Evolutionary conservation across 148 eudicot species (phyloP).

Genomic region (Beta vulgaris): DNA sequence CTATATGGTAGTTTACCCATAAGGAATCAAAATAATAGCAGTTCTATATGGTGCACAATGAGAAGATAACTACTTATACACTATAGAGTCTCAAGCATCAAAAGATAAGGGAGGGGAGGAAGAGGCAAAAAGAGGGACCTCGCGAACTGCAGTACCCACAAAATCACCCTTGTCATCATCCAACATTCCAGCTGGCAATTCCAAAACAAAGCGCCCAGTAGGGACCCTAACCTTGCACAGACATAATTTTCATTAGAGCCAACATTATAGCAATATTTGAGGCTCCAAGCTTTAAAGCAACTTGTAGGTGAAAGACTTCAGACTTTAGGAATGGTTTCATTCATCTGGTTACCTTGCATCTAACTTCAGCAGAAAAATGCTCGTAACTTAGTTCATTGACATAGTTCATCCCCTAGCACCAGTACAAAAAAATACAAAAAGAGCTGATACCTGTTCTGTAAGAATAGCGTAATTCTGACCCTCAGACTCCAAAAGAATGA

Average conservation of each 20-base stretch:
- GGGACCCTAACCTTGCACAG: slow-evolving; percentile 88
- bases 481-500: slow-evolving; percentile 85
- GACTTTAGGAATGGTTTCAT: neutral
- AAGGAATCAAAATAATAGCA: neutral
- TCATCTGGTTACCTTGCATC: neutral
- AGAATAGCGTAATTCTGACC: slow-evolving; percentile 89
- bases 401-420: neutral
- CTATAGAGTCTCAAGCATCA: neutral
- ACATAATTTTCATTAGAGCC: slow-evolving; percentile 6
- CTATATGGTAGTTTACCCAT: neutral
- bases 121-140: slow-evolving; percentile 50
- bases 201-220: slow-evolving; percentile 77
- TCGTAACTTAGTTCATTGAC: neutral
- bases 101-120: neutral
- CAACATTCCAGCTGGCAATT: slow-evolving; percentile 98
- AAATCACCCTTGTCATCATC: slow-evolving; percentile 89
- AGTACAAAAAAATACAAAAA: neutral
- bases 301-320: neutral
- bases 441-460: slow-evolving; percentile 70
- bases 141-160: slow-evolving; percentile 88
- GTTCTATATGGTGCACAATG: neutral
- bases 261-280: neutral
- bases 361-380: neutral
- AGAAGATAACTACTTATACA: neutral
- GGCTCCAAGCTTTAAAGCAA: neutral